Evolutionary conservation across 805 yeast species (phyloP), one percentile per base, ranked within the genome.

Genomic region (Tetrapisispora phaffii): DNA sequence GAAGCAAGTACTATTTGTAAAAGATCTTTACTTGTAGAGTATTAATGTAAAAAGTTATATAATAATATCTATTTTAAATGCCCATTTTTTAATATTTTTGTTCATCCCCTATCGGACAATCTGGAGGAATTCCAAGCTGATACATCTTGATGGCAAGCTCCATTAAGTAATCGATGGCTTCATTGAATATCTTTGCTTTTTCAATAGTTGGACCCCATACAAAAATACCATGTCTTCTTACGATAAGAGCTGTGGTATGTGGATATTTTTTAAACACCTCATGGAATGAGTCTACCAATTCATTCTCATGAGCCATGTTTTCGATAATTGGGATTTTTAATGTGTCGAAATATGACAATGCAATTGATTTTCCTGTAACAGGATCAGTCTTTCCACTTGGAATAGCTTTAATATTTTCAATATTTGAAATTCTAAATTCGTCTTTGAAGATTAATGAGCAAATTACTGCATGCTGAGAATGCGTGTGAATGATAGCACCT

Each of bases 201-300:
- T 94, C 84, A 12, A 86, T 85, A 22, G 75, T 78, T 54, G 82
- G 86, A 21, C 97, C 97, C 97, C 97, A 90, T n/a, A 88, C 96
- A 60, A 82, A 90, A 38, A 90, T 81, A 0, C 97, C 97, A 59
- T 90, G 97, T 57, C 96, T 73, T 63, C 95, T 76, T 7, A 90
- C 97, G 44, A 90, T 69, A 1, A 90, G 87, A 0, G 97, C 97
- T 2, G 88, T 77, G 3, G 95, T 68, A 0, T 76, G 72, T 1
- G 97, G 96, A 55, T 86, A 82, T 15, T 73, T 69, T n/a, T 54
- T 61, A 44, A 89, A 76, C 0, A 88, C 82, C 46, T 73, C 65
- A 50, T 77, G 77, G 36, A 89, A 67, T 17, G 81, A 68, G 22
- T 75, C 84, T 7, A 81, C 76, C 50, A 90, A 71, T 47, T 87